Evolutionary conservation across 2,329 filamentous ascomycete genomes (phyloP), one percentile per base, ranked within the genome.

Genomic region (Arthrobotrys sinensis): DNA sequence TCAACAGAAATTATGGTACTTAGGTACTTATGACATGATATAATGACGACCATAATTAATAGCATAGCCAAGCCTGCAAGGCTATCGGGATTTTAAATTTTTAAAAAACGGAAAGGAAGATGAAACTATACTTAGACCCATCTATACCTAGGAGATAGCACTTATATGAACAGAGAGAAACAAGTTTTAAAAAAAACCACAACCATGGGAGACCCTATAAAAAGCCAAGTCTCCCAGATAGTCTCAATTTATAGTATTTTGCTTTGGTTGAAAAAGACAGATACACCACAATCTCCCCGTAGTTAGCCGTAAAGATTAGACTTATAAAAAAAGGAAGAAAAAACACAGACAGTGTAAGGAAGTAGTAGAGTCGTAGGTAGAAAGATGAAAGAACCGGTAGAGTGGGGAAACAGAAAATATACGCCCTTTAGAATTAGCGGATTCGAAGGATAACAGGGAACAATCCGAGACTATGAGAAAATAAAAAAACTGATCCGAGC

Each of bases 241-340:
- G 52, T 60, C 19, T 60, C 55, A 43, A 60, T 60, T 60, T 43
- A 60, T 60, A 60, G n/a, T 24, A 28, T 14, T 57, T 19, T 48
- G 45, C 45, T 24, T 40, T 57, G 34, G 53, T 57, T 57, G 52
- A 57, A 57, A 57, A 40, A 57, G 34, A 57, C 34, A 57, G 19
- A 21, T 57, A 57, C 52, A 57, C 34, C 32, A 43, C 16, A 12
- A 14, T 38, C 32, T 57, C 52, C 32, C 52, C 28, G 12, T 28
- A 38, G 32, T 57, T 57, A 14, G 19, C 55, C 55, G 11, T 60
- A 28, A 60, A 3, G 43, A 43, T 60, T 60, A 60, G 24, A 24
- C 36, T 53, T 53, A 45, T n/a, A n/a, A n/a, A 60, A 19, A 34
- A n/a, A 48, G 16, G 43, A 21, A 68, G 6, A 60, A 36, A 43